Percentiles rank a stretch among this genome's conserved stretches.
Evolutionary conservation across 495 filamentous ascomycete species (phyloP).

Genomic region (Trichoderma parareesei): DNA sequence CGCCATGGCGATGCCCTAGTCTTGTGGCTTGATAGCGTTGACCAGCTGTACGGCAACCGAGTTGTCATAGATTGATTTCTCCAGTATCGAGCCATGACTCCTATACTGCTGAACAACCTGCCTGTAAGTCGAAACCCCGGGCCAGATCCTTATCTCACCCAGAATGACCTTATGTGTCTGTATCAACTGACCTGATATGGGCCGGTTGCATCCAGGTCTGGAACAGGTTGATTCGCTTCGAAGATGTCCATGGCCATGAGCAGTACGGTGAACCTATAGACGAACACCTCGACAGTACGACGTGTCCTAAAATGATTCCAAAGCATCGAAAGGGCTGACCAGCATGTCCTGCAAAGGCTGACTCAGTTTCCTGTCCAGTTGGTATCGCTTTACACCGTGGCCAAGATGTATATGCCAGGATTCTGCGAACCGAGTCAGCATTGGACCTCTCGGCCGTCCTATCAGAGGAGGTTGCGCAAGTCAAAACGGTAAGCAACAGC

Average conservation of each 20-base stretch:
- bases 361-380: background rate
- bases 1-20: slow-evolving; percentile 4
- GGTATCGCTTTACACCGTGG: slow-evolving; percentile 5
- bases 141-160: background rate
- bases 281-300: background rate
- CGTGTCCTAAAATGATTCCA: background rate
- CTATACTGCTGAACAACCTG: background rate
- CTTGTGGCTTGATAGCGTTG: background rate
- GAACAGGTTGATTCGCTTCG: slow-evolving; percentile 4
- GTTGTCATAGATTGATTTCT: background rate
- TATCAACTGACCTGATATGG: background rate
- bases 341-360: background rate
- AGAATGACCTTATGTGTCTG: too few species aligned
- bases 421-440: background rate
- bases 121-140: background rate
- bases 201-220: background rate
- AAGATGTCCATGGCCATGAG: background rate
- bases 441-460: slow-evolving; percentile 3
- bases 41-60: background rate
- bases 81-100: background rate
- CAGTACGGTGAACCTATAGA: background rate
- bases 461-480: background rate
- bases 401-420: slow-evolving; percentile 4
- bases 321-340: background rate
- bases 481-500: background rate